Base-by-base conservation (phyloP, 164 flowering plant genomes). In the Umbilicus rupestris region DNA sequence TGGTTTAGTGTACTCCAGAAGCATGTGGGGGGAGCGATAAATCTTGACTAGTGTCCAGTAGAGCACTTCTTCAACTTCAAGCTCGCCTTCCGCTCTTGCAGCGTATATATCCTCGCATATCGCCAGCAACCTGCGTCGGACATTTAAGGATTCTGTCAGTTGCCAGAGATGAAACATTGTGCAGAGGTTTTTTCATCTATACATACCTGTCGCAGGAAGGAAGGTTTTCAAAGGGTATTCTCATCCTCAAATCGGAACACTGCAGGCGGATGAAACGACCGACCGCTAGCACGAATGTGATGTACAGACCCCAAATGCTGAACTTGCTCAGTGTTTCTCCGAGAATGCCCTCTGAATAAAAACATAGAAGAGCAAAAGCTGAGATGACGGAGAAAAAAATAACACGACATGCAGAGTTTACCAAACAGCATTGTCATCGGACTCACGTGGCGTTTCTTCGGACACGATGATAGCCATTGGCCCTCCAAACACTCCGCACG, bases 281-380 rank as follows among this genome's bases (percentile, higher is more conserved):
- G 67, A 90, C 96, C 20, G 96, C 94, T 15, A 90, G 81, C 63
- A 90, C 96, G 76, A 90, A 90, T 37, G 96, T 83, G 50, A 90
- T 85, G 78, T 90, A 90, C 52, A 90, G 83, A 69, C 94, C 84
- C 94, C 96, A 90, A 19, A 90, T 90, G 80, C 94, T 87, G 79
- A 86, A 90, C 78, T 90, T 90, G 86, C 96, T 90, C 7, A 90
- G 85, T 22, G 96, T 90, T 66, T 90, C 96, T 60, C 96, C 96
- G 46, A 87, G 87, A 73, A 90, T 82, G 22, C 94, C 96, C 82
- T 87, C 96, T 90, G 85, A 45, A 75, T 19, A 65, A 63, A 35
- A 26, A 55, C 7, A 17, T 47, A 0, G 46, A 30, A 63, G 17
- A 42, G 19, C 63, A 14, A 31, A n/a, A n/a, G n/a, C n/a, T n/a